Conservation (phyloP, 1,284 basidiomycete species). For the Golubevia pallescens region DNA sequence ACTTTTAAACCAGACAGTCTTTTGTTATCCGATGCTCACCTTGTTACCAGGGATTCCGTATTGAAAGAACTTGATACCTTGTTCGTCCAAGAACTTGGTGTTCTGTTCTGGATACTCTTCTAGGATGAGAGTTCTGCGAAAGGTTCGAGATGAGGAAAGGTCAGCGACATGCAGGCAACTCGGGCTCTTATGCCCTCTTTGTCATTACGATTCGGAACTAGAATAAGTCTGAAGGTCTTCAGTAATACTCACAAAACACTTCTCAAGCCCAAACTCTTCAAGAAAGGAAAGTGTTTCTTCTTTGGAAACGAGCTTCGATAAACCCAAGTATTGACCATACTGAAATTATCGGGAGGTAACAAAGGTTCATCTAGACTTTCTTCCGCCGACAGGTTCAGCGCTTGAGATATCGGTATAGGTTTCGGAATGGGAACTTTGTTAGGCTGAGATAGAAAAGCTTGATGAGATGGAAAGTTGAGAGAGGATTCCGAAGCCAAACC, state of each 20-base stretch:
- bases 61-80: constrained; percentile 67
- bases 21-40: constrained; percentile 31
- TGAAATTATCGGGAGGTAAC: constrained; percentile 60
- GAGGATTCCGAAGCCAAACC: too few species aligned
- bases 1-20: too few species aligned
- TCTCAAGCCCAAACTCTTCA: constrained; percentile 68
- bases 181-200: constrained; percentile 9
- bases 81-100: constrained; percentile 65
- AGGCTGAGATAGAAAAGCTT: too few species aligned
- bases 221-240: neutral
- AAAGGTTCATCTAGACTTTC: constrained; percentile 12
- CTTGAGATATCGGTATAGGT: too few species aligned
- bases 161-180: neutral
- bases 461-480: too few species aligned
- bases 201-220: neutral
- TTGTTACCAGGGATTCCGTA: constrained; percentile 71
- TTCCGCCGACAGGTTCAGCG: too few species aligned
- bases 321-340: constrained; percentile 66
- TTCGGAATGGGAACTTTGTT: too few species aligned
- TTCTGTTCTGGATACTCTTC: constrained; percentile 70
- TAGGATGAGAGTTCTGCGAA: constrained; percentile 66
- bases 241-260: constrained; percentile 67
- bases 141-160: neutral
- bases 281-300: constrained; percentile 68
- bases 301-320: constrained; percentile 69